A percentile compares a stretch with the other conserved stretches of the same genome.
These are phyloP conservation scores for Aspergillus novofumigatus DNA, from an alignment of 2,329 filamentous ascomycete species.

Conservation along the genomic window DNA sequence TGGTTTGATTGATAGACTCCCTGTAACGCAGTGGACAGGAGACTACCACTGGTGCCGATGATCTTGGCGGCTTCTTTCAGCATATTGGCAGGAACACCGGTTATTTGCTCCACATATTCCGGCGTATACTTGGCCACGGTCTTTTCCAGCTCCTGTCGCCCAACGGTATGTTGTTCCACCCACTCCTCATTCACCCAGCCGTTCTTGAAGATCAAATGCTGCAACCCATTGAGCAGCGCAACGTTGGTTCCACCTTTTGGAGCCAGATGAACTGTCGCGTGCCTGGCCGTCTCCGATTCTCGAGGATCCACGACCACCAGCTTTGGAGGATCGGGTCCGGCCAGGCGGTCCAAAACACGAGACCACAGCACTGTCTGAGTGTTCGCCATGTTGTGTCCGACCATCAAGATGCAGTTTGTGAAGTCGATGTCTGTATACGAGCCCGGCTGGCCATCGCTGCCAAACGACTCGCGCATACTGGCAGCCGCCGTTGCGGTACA, in stretches of 20 bases:
- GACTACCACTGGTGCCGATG: conserved; percentile 27
- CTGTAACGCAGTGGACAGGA: conserved; percentile 37
- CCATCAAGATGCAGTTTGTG: conserved; percentile 36
- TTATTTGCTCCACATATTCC: conserved; percentile 31
- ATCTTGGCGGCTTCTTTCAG: conserved; percentile 31
- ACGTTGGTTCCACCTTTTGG: conserved; percentile 36
- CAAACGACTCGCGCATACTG: conserved; percentile 38
- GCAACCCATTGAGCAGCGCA: conserved; percentile 36
- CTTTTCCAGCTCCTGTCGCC: conserved; percentile 23
- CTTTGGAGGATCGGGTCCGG: conserved; percentile 32
- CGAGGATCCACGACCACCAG: conserved; percentile 37
- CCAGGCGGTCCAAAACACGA: conserved; percentile 31
- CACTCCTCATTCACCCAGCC: conserved; percentile 32
- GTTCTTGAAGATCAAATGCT: conserved; percentile 35
- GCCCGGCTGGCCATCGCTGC: conserved; percentile 36
- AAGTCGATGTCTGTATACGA: conserved; percentile 36
- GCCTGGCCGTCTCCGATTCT: conserved; percentile 29
- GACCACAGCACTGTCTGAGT: conserved; percentile 39
- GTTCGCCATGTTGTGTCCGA: conserved; percentile 35
- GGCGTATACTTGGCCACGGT: conserved; percentile 31
- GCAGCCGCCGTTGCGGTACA: conserved; percentile 39
- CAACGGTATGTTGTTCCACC: conserved; percentile 26
- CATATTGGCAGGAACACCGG: conserved; percentile 27
- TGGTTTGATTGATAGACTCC: conserved; percentile 42
- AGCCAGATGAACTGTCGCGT: conserved; percentile 33